Base-by-base conservation (phyloP, 2,329 filamentous ascomycete genomes). In the Cercospora berteroae region DNA sequence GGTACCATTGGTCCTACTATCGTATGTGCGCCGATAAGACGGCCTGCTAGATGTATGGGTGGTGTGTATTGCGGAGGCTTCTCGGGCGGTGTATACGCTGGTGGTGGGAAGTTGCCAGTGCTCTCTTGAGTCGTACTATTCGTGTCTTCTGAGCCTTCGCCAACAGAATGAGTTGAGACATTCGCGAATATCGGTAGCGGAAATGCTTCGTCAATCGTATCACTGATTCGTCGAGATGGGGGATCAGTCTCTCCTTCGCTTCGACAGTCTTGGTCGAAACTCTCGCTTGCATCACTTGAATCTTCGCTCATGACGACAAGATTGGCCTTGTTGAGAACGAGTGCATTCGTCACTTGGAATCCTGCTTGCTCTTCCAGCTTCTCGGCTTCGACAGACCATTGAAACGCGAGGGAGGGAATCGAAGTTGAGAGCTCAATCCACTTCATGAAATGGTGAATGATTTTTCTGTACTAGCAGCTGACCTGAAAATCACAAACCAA, bases 201-300 rank as follows among this genome's bases (percentile, higher is more conserved):
- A 5, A 64, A 64, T 1, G 61, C 61, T 42, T 64, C 61, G 18
- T 64, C 33, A 25, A 64, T 58, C 50, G 58, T 25, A 29, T 64
- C 61, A 58, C 48, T 55, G 20, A 55, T 55, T 9, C 48, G 48
- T n/a, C 48, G 23, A 16, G 48, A 55, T 12, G 29, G 20, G 23
- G 12, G 23, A 16, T 55, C 20, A 1, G 48, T 55, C 5, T 55
- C 48, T 55, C 48, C 12, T 27, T 27, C 20, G 23, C 12, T 27
- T n/a, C 13, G 48, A 27, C 48, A n/a, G 23, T 55, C 48, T 16
- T 25, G 48, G 3, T 25, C 12, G 0, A 7, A 1, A n/a, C 7
- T 27, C 2, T 27, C 48, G 48, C 48, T 27, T 5, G 48, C 48
- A 55, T 55, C 25, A 27, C 48, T 55, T 13, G 48, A 25, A 7